Evolutionary conservation across 768 basidiomycete species (phyloP), one percentile per base, ranked within the genome.

Genomic region (Rhodotorula diobovata): DNA sequence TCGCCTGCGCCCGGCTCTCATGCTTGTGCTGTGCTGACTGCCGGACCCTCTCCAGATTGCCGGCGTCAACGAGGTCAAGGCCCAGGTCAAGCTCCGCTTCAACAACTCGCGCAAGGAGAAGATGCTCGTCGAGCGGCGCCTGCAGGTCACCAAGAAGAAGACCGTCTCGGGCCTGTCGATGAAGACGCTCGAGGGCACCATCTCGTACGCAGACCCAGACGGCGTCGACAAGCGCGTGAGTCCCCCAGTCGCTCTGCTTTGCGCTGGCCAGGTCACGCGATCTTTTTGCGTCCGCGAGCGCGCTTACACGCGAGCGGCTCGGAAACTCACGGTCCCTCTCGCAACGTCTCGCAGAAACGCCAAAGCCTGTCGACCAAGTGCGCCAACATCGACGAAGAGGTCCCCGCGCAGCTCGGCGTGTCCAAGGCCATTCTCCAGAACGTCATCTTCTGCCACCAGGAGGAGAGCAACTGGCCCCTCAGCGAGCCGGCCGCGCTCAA

Each of bases 371-470:
- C 96, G 15, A 97, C 95, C 2, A 97, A 96, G 81, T 98, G 95
- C 77, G 92, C 94, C 9, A 93, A 96, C 80, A 89, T 99, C 85
- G 95, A 99, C 78, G 81, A 85, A 7, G 96, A 98, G 79, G 93
- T 98, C 60, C 96, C 96, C 30, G 86, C 90, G 53, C 81, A 97
- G 25, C 85, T 98, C 28, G 96, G 96, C 41, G 96, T 98, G 21
- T 96, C 93, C 21, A 96, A 94, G 80, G 89, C 94, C n/a, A 94
- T 99, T 46, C 87, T 98, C 34, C 95, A 98, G 77, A 98, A 97
- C 78, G 96, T 99, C 77, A 98, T 99, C 60, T 99, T 99, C 78
- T 99, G 96, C 80, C 96, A 99, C 80, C 96, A 99, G 81, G 96
- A 99, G 78, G 96, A 99, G 63, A 94, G 93, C 0, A 97, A 91